Conservation (phyloP, 345 rosid species). For the Populus alba region DNA sequence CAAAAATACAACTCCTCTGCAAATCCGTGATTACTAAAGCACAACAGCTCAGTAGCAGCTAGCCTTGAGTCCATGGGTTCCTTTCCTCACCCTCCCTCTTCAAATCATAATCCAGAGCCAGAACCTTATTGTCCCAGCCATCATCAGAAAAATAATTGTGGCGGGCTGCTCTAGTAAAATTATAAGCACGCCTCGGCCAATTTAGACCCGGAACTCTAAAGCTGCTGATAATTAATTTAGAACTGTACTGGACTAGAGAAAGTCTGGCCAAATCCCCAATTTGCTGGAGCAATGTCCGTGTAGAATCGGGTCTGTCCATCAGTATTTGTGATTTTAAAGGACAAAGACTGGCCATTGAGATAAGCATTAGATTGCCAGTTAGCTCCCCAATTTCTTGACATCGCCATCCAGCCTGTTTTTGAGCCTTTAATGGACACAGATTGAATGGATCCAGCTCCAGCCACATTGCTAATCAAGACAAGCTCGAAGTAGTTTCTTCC, state of each 20-base stretch:
- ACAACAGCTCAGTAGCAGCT: background rate
- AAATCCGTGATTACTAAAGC: background rate
- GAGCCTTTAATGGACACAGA: conserved; percentile 73
- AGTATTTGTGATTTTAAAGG: conserved; percentile 67
- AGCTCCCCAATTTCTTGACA: conserved; percentile 96
- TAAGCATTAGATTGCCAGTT: conserved; percentile 91
- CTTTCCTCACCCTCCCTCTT: background rate
- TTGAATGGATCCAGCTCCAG: conserved; percentile 66
- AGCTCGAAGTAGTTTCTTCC: conserved; percentile 88
- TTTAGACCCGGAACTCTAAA: background rate
- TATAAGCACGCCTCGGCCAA: conserved; percentile 28
- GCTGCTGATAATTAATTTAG: background rate
- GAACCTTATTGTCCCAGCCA: background rate
- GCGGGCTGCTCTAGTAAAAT: conserved; percentile 27
- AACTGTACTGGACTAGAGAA: conserved; percentile 11
- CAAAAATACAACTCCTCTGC: background rate
- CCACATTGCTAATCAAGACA: conserved; percentile 68
- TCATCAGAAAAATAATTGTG: background rate
- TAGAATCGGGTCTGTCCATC: conserved; percentile 59
- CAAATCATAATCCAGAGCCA: background rate
- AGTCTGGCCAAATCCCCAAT: conserved; percentile 61
- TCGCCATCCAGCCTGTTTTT: conserved; percentile 67
- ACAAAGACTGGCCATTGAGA: conserved; percentile 74
- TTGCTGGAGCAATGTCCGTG: conserved; percentile 49
- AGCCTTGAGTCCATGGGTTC: conserved; percentile 1